Base-by-base conservation (phyloP, 2,329 filamentous ascomycete genomes). In the Colletotrichum sp. region DNA sequence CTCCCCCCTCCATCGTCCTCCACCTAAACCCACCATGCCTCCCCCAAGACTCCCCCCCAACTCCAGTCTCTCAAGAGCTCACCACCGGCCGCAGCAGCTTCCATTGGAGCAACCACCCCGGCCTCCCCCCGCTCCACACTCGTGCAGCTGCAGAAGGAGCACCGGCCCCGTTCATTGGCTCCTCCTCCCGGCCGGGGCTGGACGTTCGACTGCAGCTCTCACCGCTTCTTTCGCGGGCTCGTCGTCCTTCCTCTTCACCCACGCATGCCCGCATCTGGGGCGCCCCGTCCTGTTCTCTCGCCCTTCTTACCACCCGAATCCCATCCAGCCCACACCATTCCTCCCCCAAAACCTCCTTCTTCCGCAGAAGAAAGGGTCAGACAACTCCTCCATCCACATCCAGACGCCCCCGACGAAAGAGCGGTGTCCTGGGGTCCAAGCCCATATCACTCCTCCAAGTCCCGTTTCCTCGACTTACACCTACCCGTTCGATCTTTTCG, bases 381-480 rank as follows among this genome's bases (percentile, higher is more conserved):
- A 72, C 60, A 52, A 66, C 63, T 24, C 66, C 70, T 30, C 73
- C 72, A 39, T 43, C 69, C 59, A 57, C 75, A 66, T 72, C 72
- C 61, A 68, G 67, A 61, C 68, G 48, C 69, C 74, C 74, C 74
- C 74, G 74, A 68, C 77, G 68, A 86, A 86, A 87, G 83, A 85
- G 86, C 85, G 86, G 86, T 87, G 85, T 87, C 86, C 81, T 81
- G 81, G 79, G 81, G 81, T 84, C 72, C 71, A 77, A 73, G 67
- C 18, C 67, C 73, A 77, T 77, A 78, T 78, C 77, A 75, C 74
- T 72, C 63, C 67, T 34, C 71, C 75, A 75, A 72, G 55, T 77
- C 76, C 78, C 72, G 71, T 69, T 52, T 74, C 34, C 68, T 72
- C 74, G 65, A 74, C 73, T 80, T 80, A 82, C 72, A 78, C 79